Conservation (phyloP, 306 rosid species). For the Acacia confusa region DNA sequence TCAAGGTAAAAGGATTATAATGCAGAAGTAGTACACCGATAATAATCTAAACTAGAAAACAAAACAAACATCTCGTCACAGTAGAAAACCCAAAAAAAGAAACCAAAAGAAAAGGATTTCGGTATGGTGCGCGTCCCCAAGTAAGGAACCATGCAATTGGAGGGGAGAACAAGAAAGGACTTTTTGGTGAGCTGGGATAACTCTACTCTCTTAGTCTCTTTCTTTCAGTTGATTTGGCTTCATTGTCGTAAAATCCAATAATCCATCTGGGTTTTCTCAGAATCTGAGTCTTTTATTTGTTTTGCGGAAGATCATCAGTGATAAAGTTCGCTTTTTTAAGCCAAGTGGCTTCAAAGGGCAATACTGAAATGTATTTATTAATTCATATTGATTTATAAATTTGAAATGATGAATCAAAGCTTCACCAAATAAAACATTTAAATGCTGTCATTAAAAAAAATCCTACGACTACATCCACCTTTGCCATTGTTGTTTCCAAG, state of each 20-base stretch:
- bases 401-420: neutral
- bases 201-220: neutral
- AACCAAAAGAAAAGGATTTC: too few relatives aligned
- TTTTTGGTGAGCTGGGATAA: constrained; percentile 10
- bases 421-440: neutral
- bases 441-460: neutral
- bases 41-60: too few relatives aligned
- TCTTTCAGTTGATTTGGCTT: constrained; percentile 35
- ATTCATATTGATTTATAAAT: neutral
- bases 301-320: constrained; percentile 22
- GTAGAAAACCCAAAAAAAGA: too few relatives aligned
- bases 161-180: too few relatives aligned
- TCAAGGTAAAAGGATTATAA: too few relatives aligned
- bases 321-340: constrained; percentile 35
- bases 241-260: constrained; percentile 21
- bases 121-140: too few relatives aligned
- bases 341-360: constrained; percentile 25
- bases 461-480: neutral
- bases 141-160: too few relatives aligned
- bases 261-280: constrained; percentile 32
- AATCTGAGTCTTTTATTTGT: constrained; percentile 27
- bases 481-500: too few relatives aligned
- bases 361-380: neutral
- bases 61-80: too few relatives aligned
- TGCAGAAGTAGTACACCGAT: too few relatives aligned